phyloP scores from a whole-genome alignment of 2,329 filamentous ascomycete species.

The Cercospora zeae-maydis region DNA sequence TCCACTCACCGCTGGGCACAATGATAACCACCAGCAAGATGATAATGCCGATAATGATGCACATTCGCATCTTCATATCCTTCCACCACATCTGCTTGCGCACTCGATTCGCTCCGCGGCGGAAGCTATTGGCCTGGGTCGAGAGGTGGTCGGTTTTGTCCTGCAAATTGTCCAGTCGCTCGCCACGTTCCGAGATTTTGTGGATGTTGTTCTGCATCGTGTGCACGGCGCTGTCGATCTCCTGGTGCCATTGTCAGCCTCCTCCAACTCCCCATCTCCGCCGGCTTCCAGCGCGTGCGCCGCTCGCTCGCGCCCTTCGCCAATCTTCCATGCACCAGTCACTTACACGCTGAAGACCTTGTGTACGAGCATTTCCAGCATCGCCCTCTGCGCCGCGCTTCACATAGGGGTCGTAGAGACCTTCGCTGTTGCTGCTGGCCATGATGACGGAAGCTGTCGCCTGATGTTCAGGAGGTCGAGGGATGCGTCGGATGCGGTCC shows the following conservation, averaged over 20 bases:
- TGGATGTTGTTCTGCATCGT: slow-evolving; percentile 98
- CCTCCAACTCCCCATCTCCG: not conserved
- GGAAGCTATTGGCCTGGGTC: slow-evolving; percentile 89
- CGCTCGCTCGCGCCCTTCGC: not conserved
- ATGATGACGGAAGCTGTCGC: slow-evolving; percentile 17
- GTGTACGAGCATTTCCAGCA: slow-evolving; percentile 23
- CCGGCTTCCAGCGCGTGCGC: slow-evolving; percentile 11
- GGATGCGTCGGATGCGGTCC: slow-evolving; percentile 6
- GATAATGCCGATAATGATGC: slow-evolving; percentile 85
- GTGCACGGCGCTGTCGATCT: slow-evolving; percentile 94
- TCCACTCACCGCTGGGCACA: slow-evolving; percentile 71
- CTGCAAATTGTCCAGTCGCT: slow-evolving; percentile 80
- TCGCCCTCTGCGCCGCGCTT: slow-evolving; percentile 26
- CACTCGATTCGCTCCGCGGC: slow-evolving; percentile 91
- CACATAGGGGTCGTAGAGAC: slow-evolving; percentile 30
- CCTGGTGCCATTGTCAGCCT: slow-evolving; percentile 51
- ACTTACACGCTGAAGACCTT: slow-evolving; percentile 27
- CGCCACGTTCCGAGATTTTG: slow-evolving; percentile 90
- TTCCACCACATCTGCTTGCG: slow-evolving; percentile 99
- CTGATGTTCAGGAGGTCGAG: slow-evolving; percentile 14
- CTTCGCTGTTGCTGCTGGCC: slow-evolving; percentile 22
- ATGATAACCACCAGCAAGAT: slow-evolving; percentile 91
- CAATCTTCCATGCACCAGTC: not conserved
- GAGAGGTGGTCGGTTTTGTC: slow-evolving; percentile 94
- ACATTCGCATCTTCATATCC: slow-evolving; percentile 99